Evolutionary conservation across 179 eudicot genomes (phyloP).

Genomic region (Amaranthus tricolor): DNA sequence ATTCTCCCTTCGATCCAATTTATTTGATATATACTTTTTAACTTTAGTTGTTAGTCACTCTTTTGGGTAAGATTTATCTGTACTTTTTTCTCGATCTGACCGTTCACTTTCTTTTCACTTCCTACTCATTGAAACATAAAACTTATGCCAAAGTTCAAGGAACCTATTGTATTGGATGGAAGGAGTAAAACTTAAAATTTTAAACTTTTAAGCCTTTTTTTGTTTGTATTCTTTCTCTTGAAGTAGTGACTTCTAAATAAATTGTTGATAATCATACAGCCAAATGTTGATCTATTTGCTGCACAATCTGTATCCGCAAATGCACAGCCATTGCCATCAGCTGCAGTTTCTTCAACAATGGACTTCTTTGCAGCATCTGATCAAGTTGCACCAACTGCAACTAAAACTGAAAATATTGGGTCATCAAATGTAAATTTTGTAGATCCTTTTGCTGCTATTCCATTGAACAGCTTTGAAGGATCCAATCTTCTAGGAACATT

Average conservation of each 20-base stretch:
- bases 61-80: too few relatives aligned
- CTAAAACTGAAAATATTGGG: constrained; percentile 32
- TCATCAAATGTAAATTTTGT: constrained; percentile 31
- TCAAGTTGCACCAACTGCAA: constrained; percentile 43
- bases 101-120: too few relatives aligned
- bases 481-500: constrained; percentile 73
- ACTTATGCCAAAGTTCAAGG: too few relatives aligned
- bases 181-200: not conserved
- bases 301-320: constrained; percentile 50
- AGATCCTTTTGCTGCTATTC: constrained; percentile 89
- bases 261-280: constrained; percentile 36
- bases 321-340: constrained; percentile 28
- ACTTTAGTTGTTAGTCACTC: too few relatives aligned
- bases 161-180: too few relatives aligned
- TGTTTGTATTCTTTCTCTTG: not conserved
- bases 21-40: too few relatives aligned
- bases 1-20: too few relatives aligned
- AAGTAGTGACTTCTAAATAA: not conserved
- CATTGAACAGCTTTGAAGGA: constrained; percentile 68
- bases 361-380: constrained; percentile 75
- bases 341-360: constrained; percentile 52
- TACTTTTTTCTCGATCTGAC: too few relatives aligned
- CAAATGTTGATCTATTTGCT: constrained; percentile 71
- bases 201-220: not conserved
- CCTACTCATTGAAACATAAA: too few relatives aligned